Evolutionary conservation across 371 early-diverging fungal species (phyloP).

Genomic region (Mucor racemosus): DNA sequence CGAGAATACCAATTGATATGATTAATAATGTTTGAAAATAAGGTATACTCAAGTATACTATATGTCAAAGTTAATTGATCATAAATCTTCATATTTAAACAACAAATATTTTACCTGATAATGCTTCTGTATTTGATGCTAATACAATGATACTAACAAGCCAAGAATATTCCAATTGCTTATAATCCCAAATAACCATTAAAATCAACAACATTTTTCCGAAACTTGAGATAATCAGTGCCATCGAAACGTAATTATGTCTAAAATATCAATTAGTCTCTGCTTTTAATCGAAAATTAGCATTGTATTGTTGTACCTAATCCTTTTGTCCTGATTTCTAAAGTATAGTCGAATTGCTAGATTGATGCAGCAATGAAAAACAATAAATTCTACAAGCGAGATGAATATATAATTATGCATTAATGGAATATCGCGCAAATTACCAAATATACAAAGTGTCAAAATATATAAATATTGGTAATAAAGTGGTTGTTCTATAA

Average conservation of each 20-base stretch:
- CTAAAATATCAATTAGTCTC: slow-evolving; percentile 21
- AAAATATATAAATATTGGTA: slow-evolving; percentile 85
- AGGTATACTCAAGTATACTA: slow-evolving; percentile 60
- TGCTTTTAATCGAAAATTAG: no score
- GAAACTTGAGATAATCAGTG: slow-evolving; percentile 87
- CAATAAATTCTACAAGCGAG: slow-evolving; percentile 42
- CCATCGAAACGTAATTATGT: slow-evolving; percentile 73
- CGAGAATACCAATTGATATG: slow-evolving; percentile 52
- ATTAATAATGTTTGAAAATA: slow-evolving; percentile 52
- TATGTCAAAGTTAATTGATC: no score
- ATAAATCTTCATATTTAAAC: no score
- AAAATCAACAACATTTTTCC: slow-evolving; percentile 88
- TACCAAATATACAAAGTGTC: slow-evolving; percentile 73
- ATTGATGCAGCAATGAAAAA: slow-evolving; percentile 51
- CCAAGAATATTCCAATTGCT: slow-evolving; percentile 83
- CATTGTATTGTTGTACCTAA: slow-evolving; percentile 14
- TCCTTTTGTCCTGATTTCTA: slow-evolving; percentile 23
- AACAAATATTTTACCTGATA: slow-evolving; percentile 63
- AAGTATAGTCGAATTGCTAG: slow-evolving; percentile 38
- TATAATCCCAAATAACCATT: slow-evolving; percentile 96
- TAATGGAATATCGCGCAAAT: neutral
- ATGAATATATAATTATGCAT: neutral
- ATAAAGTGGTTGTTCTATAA: slow-evolving; percentile 66
- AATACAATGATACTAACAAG: slow-evolving; percentile 78
- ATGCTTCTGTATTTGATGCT: slow-evolving; percentile 85